Percentiles rank a stretch among this genome's conserved stretches.
phyloP scores from a whole-genome alignment of 768 basidiomycete genomes.

The Suillus paluster region DNA sequence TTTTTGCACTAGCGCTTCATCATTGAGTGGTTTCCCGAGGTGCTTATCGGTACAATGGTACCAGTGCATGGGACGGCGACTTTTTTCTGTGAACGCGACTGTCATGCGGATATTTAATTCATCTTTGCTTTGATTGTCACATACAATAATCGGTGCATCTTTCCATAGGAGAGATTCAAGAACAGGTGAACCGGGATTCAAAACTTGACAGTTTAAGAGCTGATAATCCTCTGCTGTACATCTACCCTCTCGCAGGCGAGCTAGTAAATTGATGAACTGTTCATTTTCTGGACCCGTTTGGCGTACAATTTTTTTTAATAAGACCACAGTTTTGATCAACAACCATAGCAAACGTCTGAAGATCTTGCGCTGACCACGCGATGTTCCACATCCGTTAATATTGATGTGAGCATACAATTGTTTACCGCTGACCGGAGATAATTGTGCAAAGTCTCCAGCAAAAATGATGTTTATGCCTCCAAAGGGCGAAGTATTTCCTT shows the following conservation, averaged over 20 bases:
- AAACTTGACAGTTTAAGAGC: slow-evolving; percentile 19
- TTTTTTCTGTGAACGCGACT: neutral
- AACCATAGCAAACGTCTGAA: slow-evolving; percentile 42
- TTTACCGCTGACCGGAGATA: slow-evolving; percentile 39
- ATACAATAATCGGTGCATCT: slow-evolving; percentile 41
- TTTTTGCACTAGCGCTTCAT: slow-evolving; percentile 12
- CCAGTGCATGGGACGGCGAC: no score
- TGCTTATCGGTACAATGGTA: slow-evolving; percentile 34
- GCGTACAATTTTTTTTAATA: slow-evolving; percentile 30
- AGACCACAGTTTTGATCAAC: slow-evolving; percentile 33
- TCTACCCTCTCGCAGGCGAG: slow-evolving; percentile 26
- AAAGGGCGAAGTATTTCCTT: slow-evolving; percentile 33
- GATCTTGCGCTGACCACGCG: slow-evolving; percentile 20
- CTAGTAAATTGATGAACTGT: slow-evolving; percentile 28
- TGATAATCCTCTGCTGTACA: slow-evolving; percentile 31
- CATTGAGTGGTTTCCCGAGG: slow-evolving; percentile 13
- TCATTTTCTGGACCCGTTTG: slow-evolving; percentile 29
- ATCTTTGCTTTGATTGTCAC: slow-evolving; percentile 41
- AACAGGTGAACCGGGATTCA: slow-evolving; percentile 13
- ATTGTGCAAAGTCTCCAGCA: slow-evolving; percentile 48
- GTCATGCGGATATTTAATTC: slow-evolving; percentile 36
- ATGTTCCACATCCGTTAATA: neutral
- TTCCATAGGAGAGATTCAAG: slow-evolving; percentile 22
- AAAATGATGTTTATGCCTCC: slow-evolving; percentile 48
- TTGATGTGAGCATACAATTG: slow-evolving; percentile 24